phyloP scores from a whole-genome alignment of 2,329 filamentous ascomycete species.

The Knufia petricola region DNA sequence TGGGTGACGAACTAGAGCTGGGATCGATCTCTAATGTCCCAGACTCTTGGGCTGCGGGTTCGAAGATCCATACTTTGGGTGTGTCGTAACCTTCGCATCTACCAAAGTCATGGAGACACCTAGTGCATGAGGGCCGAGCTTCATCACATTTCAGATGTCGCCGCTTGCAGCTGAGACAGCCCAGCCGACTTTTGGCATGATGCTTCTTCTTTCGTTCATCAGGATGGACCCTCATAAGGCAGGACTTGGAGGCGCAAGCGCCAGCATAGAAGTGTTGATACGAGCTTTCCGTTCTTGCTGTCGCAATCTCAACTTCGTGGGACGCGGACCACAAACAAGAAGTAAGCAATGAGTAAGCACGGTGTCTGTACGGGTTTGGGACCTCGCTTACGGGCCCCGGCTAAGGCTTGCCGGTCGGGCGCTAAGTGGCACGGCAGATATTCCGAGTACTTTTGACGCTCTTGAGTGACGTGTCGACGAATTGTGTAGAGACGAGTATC shows the following conservation, averaged over 20 bases:
- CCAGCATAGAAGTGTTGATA: not conserved
- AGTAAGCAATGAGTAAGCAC: not conserved
- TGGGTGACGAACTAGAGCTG: not conserved
- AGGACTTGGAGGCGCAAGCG: not conserved
- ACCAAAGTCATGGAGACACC: constrained; percentile 11
- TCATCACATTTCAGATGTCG: constrained; percentile 19
- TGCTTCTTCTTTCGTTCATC: constrained; percentile 6
- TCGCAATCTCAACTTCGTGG: not conserved
- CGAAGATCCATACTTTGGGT: constrained; percentile 13
- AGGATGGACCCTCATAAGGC: constrained; percentile 1
- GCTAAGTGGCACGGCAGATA: too few relatives aligned
- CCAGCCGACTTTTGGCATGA: not conserved
- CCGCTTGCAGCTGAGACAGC: constrained; percentile 20
- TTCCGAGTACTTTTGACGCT: too few relatives aligned
- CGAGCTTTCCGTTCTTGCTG: not conserved
- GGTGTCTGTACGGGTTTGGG: too few relatives aligned
- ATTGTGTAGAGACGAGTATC: too few relatives aligned
- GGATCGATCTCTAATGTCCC: not conserved
- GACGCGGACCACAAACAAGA: not conserved
- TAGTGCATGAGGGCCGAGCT: constrained; percentile 8
- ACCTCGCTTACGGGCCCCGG: too few relatives aligned
- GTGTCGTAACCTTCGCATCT: constrained; percentile 11
- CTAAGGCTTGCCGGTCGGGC: too few relatives aligned
- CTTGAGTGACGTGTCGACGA: too few relatives aligned
- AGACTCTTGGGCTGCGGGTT: not conserved